Evolutionary conservation across 2,329 filamentous ascomycete genomes (phyloP).

Genomic region (Apiospora arundinis): DNA sequence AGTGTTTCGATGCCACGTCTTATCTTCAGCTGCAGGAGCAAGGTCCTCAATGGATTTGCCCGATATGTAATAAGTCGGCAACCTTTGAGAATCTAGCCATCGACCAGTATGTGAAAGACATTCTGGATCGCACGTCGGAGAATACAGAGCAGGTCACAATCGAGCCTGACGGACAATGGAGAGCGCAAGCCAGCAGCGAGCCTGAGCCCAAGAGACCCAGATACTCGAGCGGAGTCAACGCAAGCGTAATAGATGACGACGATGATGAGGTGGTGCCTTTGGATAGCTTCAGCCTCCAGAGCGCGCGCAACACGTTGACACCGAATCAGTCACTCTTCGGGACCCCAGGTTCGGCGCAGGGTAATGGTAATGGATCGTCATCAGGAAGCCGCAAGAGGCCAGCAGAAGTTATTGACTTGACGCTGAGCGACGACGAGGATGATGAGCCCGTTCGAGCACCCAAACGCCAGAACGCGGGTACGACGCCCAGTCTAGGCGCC

Average conservation of each 20-base stretch:
- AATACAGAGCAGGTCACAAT: conserved; percentile 86
- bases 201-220: conserved; percentile 36
- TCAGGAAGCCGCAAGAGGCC: conserved; percentile 32
- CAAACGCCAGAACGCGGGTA: conserved; percentile 49
- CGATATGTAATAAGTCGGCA: conserved; percentile 85
- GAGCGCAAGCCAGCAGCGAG: conserved; percentile 43
- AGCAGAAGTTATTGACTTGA: conserved; percentile 62
- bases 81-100: conserved; percentile 84
- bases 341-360: conserved; percentile 26
- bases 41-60: conserved; percentile 95
- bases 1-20: conserved; percentile 92
- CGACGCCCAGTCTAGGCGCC: conserved; percentile 13
- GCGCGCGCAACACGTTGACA: conserved; percentile 44
- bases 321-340: conserved; percentile 41
- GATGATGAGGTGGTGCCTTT: conserved; percentile 59
- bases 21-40: conserved; percentile 96
- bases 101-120: conserved; percentile 89
- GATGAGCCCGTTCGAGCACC: conserved; percentile 47
- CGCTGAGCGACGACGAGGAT: conserved; percentile 59
- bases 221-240: conserved; percentile 27
- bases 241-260: conserved; percentile 42
- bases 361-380: conserved; percentile 21
- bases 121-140: conserved; percentile 74
- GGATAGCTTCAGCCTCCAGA: conserved; percentile 49
- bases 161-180: conserved; percentile 85